Base-by-base conservation (phyloP, 164 flowering plant genomes). In the Nelumbo lutea region DNA sequence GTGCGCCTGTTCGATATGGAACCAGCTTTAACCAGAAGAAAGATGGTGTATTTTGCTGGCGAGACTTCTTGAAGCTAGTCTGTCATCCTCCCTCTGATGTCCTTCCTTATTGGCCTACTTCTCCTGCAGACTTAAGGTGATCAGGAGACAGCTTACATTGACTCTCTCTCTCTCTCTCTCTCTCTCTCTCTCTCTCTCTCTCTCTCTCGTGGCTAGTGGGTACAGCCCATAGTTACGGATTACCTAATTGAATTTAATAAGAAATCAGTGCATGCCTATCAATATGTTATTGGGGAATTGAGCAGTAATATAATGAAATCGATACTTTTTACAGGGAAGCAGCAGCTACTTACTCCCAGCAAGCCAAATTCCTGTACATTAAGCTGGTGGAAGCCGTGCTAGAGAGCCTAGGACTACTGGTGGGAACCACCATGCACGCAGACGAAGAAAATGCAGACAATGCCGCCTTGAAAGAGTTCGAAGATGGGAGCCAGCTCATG, bases 21-120 rank as follows among this genome's bases (percentile, higher is more conserved):
- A 95, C 98, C 0, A 95, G 97, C 74, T 88, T 83, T 53, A 95
- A 89, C 73, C 98, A 91, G 72, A 90, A 38, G 66, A 88, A 81
- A 57, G 98, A 95, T 66, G 81, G 78, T 1, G 96, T 95, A 8
- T 95, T 87, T 57, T 85, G 87, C 64, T 95, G 97, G 98, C 88
- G 98, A 71, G 98, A 91, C 63, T 92, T 91, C 77, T 73, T 95
- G 77, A 95, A 95, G 83, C 82, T 95, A 0, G 68, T 50, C 53
- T 86, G 88, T 59, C 68, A 81, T 56, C 85, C 96, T 27, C 15
- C 73, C 2, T 38, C 84, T 2, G 87, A 89, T 43, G 72, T 67
- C 47, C 79, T 81, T 61, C 76, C 90, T 39, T 77, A 69, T 44
- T 95, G 98, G 96, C 97, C 98, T 51, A 82, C 90, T 67, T 81